Percentiles rank a stretch among this genome's conserved stretches.
These are phyloP conservation scores for Globisporangium uncinulatum DNA, from an alignment of 352 stramenopile species.

Conservation along the genomic window DNA sequence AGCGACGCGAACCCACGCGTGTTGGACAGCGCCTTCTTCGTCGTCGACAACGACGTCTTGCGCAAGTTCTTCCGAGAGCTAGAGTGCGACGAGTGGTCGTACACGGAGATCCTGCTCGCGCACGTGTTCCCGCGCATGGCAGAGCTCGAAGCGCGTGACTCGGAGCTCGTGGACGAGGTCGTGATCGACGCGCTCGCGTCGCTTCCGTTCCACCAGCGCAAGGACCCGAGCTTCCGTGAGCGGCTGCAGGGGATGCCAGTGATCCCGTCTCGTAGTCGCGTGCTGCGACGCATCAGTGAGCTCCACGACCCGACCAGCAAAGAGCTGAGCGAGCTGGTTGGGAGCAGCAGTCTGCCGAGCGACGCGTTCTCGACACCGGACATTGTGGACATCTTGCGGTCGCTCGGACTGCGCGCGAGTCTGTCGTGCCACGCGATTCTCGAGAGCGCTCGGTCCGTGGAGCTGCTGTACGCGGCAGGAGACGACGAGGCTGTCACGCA, in stretches of 20 bases:
- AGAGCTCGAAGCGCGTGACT: slow-evolving; percentile 24
- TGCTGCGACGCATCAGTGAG: slow-evolving; percentile 43
- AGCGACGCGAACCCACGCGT: slow-evolving; percentile 34
- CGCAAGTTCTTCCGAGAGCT: slow-evolving; percentile 44
- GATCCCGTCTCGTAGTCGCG: slow-evolving; percentile 50
- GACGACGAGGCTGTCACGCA: slow-evolving; percentile 11
- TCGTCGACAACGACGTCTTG: slow-evolving; percentile 21
- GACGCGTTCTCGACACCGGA: slow-evolving; percentile 35
- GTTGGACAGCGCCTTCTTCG: slow-evolving; percentile 49
- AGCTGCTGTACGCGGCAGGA: slow-evolving; percentile 33
- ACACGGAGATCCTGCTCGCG: slow-evolving; percentile 48
- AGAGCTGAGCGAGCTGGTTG: slow-evolving; percentile 58
- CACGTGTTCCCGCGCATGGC: slow-evolving; percentile 52
- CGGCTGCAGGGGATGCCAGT: slow-evolving; percentile 30
- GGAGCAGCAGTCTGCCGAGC: slow-evolving; percentile 55
- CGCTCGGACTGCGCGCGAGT: slow-evolving; percentile 45
- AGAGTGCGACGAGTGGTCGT: slow-evolving; percentile 49
- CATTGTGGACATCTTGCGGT: slow-evolving; percentile 48
- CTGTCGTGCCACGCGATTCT: slow-evolving; percentile 68
- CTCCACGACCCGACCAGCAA: slow-evolving; percentile 67
- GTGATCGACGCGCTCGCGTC: slow-evolving; percentile 38
- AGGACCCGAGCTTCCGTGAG: slow-evolving; percentile 42
- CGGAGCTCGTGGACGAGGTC: slow-evolving; percentile 40
- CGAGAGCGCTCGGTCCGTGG: slow-evolving; percentile 60
- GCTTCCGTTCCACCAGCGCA: slow-evolving; percentile 46